Evolutionary conservation across 1,284 basidiomycete genomes (phyloP).

Genomic region (Ustilago tritici): DNA sequence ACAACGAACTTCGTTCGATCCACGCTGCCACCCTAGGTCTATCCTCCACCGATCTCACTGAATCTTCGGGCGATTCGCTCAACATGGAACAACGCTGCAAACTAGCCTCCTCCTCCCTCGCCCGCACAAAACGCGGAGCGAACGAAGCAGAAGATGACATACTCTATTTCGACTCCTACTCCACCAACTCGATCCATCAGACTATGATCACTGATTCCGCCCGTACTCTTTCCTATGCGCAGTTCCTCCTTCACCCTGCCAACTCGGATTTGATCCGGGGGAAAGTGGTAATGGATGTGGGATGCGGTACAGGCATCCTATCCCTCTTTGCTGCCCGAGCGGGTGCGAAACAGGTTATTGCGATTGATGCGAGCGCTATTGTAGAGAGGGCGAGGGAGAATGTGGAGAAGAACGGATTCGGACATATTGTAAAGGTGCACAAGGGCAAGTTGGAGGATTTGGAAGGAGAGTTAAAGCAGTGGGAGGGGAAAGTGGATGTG

Average conservation of each 20-base stretch:
- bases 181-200: conserved; percentile 81
- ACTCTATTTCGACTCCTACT: conserved; percentile 94
- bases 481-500: conserved; percentile 82
- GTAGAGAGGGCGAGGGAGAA: conserved; percentile 85
- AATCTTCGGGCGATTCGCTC: conserved; percentile 8
- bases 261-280: conserved; percentile 85
- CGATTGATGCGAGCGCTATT: conserved; percentile 91
- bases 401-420: conserved; percentile 82
- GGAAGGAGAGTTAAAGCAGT: conserved; percentile 75
- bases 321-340: conserved; percentile 91
- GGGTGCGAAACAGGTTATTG: conserved; percentile 91
- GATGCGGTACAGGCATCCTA: conserved; percentile 76
- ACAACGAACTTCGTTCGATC: conserved; percentile 55
- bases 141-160: conserved; percentile 77
- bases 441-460: conserved; percentile 90
- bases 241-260: conserved; percentile 81
- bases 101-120: conserved; percentile 16
- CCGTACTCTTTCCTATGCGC: conserved; percentile 90
- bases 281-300: conserved; percentile 91
- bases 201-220: conserved; percentile 82
- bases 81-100: conserved; percentile 11
- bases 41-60: conserved; percentile 23
- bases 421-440: conserved; percentile 81
- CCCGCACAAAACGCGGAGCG: conserved; percentile 21
- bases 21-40: conserved; percentile 44